These are phyloP conservation scores for Pontederia crassipes DNA, from an alignment of 176 grass and related monocot species.

Conservation along the genomic window DNA sequence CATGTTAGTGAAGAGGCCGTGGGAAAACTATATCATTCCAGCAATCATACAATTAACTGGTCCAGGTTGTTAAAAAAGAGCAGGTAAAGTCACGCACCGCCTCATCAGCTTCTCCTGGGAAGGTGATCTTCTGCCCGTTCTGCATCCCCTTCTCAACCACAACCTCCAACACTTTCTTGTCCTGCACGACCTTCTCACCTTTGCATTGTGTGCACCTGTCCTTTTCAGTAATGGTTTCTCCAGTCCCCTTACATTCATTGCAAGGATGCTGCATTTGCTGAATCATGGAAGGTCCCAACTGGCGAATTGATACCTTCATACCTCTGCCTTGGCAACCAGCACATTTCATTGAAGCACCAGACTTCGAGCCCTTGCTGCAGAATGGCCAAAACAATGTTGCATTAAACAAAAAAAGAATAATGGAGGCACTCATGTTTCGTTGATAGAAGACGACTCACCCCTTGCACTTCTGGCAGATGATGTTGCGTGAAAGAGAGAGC, in stretches of 20 bases:
- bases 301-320: constrained; percentile 5
- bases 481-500: background rate
- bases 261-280: constrained; percentile 8
- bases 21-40: too few relatives aligned
- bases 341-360: constrained; percentile 5
- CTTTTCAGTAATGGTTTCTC: background rate
- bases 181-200: background rate
- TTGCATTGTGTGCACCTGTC: constrained; percentile 1
- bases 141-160: constrained; percentile 3
- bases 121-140: constrained; percentile 1
- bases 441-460: background rate
- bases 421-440: background rate
- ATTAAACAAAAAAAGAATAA: too few relatives aligned
- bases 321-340: background rate
- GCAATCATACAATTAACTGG: too few relatives aligned
- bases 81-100: background rate
- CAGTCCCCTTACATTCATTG: constrained; percentile 1
- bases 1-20: background rate
- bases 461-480: constrained; percentile 7
- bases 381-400: background rate
- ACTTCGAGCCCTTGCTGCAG: constrained; percentile 5
- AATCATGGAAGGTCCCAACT: background rate
- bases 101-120: background rate
- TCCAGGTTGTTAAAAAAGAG: background rate
- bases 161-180: constrained; percentile 6